Conservation (phyloP, 225 moss, liverwort and hornwort species). For the Polytrichum commune region DNA sequence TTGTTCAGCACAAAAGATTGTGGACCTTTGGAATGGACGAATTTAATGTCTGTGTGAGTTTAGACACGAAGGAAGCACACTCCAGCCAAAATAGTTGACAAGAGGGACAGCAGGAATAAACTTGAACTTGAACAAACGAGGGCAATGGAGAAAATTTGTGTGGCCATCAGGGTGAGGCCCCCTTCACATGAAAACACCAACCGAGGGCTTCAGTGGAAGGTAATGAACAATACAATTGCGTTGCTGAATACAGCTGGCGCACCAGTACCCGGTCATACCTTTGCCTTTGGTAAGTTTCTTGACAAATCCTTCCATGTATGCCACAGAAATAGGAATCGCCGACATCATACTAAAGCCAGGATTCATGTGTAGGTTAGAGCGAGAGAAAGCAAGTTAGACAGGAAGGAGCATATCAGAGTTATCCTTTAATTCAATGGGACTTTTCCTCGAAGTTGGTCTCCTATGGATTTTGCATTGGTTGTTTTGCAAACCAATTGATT, state of each 20-base stretch:
- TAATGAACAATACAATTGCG: slow-evolving; percentile 60
- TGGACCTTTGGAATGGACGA: no score
- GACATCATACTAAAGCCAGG: background rate
- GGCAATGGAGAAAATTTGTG: slow-evolving; percentile 86
- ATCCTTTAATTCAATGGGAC: no score
- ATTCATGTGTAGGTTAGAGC: background rate
- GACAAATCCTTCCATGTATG: background rate
- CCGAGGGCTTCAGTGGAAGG: slow-evolving; percentile 65
- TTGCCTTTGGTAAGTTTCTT: slow-evolving; percentile 62
- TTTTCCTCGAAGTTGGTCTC: no score
- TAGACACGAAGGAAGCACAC: no score
- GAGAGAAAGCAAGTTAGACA: background rate
- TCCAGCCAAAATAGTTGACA: no score
- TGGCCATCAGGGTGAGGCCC: slow-evolving; percentile 85
- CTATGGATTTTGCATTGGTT: no score
- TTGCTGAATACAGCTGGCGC: slow-evolving; percentile 62
- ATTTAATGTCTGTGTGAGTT: no score
- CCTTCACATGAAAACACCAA: slow-evolving; percentile 41
- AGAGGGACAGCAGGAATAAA: no score
- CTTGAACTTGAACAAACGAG: no score
- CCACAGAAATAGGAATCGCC: background rate
- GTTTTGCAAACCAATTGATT: no score
- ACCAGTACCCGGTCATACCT: slow-evolving; percentile 67
- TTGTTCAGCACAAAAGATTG: no score
- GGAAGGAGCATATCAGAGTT: no score